Base-by-base conservation (phyloP, 2,329 filamentous ascomycete genomes). In the Alternaria burnsii region DNA sequence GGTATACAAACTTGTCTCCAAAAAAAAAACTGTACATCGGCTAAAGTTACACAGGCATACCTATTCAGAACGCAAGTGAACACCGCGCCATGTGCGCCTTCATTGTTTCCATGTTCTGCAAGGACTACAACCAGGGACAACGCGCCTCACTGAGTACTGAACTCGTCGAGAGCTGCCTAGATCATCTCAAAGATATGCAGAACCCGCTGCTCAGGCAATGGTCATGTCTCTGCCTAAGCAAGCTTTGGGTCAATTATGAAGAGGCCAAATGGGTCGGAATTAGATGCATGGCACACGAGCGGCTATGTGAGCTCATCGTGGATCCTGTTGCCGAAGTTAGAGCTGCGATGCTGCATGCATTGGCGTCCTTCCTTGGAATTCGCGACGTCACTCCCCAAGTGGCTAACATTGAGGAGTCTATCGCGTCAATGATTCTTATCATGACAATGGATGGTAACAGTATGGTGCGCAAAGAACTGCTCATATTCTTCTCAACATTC, bases 81-180 rank as follows among this genome's bases (percentile, higher is more conserved):
- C 95, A 99, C 82, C 93, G 96, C 74, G 95, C 95, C 43, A 99
- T 99, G 95, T 98, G 95, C 77, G 94, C 95, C 2, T 99, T 99
- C 76, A 97, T 99, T 63, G 88, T 98, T 42, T 91, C 94, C 26
- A 97, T 97, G 86, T 93, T 99, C 65, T 99, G 95, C 86, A 97
- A 95, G 76, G 91, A 91, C 65, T 97, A 97, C 79, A 91, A 90
- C 66, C 92, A 95, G 64, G 95, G 94, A 2, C 94, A 97, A 78
- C 90, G 90, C 52, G 94, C 97, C 11, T 97, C 94, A 75, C 89
- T 97, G 69, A 92, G 92, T 67, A 91, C 91, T 0, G 94, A 97
- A 67, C 89, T 98, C 63, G 94, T 98, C 83, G 89, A 91, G 38
- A 94, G 91, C 69, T 98, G 94, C 75, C 82, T 98, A 41, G 84